phyloP scores from a whole-genome alignment of 2,329 filamentous ascomycete genomes.

The Aspergillus candidus region DNA sequence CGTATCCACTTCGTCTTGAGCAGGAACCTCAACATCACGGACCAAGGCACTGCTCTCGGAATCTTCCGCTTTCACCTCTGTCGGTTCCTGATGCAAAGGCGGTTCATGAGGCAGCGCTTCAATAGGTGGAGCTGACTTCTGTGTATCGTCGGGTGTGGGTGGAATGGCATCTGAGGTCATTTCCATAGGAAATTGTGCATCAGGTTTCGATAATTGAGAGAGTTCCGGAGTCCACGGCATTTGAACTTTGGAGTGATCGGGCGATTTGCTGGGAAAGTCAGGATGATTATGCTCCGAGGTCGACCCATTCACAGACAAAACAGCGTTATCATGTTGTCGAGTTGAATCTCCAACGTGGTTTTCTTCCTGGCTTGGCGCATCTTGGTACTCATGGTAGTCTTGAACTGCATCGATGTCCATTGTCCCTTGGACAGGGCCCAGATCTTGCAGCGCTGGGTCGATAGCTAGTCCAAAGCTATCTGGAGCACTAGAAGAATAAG shows the following conservation, averaged over 20 bases:
- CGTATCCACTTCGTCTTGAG: background rate
- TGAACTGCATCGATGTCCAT: too few relatives aligned
- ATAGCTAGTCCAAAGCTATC: too few relatives aligned
- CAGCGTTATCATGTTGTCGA: too few relatives aligned
- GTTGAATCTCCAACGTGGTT: too few relatives aligned
- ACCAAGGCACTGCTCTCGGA: too few relatives aligned
- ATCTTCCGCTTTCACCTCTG: background rate
- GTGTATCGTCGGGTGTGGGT: constrained; percentile 13
- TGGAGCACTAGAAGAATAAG: too few relatives aligned
- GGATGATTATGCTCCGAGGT: too few relatives aligned
- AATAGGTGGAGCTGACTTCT: background rate
- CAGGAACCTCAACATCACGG: background rate
- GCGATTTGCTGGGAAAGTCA: background rate
- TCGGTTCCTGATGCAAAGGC: background rate
- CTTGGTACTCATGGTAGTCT: too few relatives aligned
- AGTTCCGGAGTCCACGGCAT: constrained; percentile 18
- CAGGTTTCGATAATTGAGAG: constrained; percentile 16
- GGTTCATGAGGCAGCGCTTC: background rate
- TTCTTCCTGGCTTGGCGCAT: too few relatives aligned
- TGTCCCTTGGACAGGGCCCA: too few relatives aligned
- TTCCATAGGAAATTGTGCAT: background rate
- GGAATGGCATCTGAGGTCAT: background rate
- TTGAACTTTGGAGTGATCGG: constrained; percentile 2
- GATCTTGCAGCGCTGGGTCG: too few relatives aligned
- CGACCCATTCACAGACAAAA: too few relatives aligned